Percentiles rank a stretch among this genome's conserved stretches.
Evolutionary conservation across 2,329 filamentous ascomycete species (phyloP).

Genomic region (Decorospora gaudefroyi): DNA sequence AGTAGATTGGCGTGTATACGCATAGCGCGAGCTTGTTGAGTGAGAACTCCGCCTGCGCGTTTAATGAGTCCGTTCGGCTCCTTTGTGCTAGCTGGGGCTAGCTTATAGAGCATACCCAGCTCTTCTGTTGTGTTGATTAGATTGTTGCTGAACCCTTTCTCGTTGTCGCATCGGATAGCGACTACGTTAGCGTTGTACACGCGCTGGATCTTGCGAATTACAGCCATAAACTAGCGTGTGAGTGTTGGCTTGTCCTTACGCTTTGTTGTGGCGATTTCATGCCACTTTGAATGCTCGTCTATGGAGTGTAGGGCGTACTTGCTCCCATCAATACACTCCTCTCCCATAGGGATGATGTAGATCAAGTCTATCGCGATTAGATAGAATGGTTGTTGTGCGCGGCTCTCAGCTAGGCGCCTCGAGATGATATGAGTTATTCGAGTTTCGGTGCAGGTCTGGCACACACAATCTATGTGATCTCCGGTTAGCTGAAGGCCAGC

Average conservation of each 20-base stretch:
- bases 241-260: background rate
- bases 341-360: conserved; percentile 1
- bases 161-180: background rate
- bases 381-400: conserved; percentile 1
- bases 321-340: conserved; percentile 6
- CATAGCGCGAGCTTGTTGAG: background rate
- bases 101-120: too few relatives aligned
- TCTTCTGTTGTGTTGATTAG: too few relatives aligned
- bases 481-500: too few relatives aligned
- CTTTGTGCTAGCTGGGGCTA: too few relatives aligned
- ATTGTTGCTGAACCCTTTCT: background rate
- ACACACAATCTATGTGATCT: too few relatives aligned
- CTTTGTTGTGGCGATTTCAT: background rate
- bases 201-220: background rate
- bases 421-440: too few relatives aligned
- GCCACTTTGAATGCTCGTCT: background rate
- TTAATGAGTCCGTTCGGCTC: too few relatives aligned
- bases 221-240: background rate
- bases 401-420: too few relatives aligned
- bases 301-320: background rate
- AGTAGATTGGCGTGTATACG: background rate
- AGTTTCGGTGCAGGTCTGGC: too few relatives aligned
- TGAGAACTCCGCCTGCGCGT: too few relatives aligned
- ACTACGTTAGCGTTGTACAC: background rate
- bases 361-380: background rate